phyloP scores from a whole-genome alignment of 192 early-diverging fungal genomes.

The Mortierella antarctica region DNA sequence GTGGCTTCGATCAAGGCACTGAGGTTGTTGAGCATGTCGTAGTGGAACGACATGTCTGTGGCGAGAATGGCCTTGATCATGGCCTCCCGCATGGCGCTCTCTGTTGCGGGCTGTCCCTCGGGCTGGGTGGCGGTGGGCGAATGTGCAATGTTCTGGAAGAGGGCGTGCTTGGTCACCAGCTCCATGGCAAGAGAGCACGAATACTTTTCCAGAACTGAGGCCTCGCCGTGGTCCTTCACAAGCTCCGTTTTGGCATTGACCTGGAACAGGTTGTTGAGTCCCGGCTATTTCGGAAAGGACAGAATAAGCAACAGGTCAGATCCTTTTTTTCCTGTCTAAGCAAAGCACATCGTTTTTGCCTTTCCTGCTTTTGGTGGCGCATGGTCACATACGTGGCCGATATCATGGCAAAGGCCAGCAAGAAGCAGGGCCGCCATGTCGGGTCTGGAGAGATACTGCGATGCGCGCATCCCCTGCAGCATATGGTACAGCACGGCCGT shows the following conservation, averaged over 20 bases:
- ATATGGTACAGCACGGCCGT: slow-evolving; percentile 85
- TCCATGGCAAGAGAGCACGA: slow-evolving; percentile 83
- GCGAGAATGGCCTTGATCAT: slow-evolving; percentile 83
- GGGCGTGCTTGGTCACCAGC: slow-evolving; percentile 77
- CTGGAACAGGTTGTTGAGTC: slow-evolving; percentile 92
- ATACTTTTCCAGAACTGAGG: slow-evolving; percentile 90
- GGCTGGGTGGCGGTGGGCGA: slow-evolving; percentile 50
- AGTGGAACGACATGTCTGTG: slow-evolving; percentile 95
- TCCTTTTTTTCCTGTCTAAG: background rate
- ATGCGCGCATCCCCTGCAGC: slow-evolving; percentile 73
- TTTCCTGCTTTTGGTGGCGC: background rate
- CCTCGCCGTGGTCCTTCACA: slow-evolving; percentile 76
- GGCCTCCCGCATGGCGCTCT: slow-evolving; percentile 53
- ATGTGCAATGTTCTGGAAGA: slow-evolving; percentile 69
- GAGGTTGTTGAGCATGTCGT: slow-evolving; percentile 68
- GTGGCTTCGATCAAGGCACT: slow-evolving; percentile 53
- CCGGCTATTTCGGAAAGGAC: slow-evolving; percentile 69
- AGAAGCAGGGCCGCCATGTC: slow-evolving; percentile 86
- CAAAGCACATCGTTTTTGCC: no score
- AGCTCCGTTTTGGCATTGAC: slow-evolving; percentile 85
- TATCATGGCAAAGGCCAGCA: slow-evolving; percentile 91
- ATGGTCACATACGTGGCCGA: slow-evolving; percentile 74
- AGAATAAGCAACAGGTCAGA: background rate
- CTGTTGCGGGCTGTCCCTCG: slow-evolving; percentile 61
- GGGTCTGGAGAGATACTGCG: slow-evolving; percentile 70